phyloP scores from a whole-genome alignment of 202 grass and related monocot species.

The Alloteropsis angusta region DNA sequence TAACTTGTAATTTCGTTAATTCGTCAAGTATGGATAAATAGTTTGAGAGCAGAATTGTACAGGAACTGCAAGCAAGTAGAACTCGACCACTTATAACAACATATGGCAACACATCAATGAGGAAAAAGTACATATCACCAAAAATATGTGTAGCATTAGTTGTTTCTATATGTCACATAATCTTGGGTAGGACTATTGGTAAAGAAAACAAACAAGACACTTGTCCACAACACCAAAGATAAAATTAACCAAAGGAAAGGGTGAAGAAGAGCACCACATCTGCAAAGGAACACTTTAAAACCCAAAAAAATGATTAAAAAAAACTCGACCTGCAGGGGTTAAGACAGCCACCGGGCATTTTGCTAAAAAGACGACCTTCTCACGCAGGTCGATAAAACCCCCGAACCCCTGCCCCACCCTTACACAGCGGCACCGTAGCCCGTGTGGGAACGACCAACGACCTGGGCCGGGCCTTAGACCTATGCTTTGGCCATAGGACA shows the following conservation, averaged over 20 bases:
- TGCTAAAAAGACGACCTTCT: too few relatives aligned
- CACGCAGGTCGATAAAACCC: too few relatives aligned
- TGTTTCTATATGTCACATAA: not conserved
- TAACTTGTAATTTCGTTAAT: not conserved
- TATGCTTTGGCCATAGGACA: too few relatives aligned
- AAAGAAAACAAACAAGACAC: too few relatives aligned
- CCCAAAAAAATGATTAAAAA: too few relatives aligned
- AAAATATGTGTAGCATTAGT: not conserved
- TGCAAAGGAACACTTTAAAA: too few relatives aligned
- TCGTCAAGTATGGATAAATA: not conserved
- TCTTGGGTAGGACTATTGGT: not conserved
- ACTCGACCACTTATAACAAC: not conserved
- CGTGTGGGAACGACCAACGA: too few relatives aligned
- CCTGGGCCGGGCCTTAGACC: too few relatives aligned
- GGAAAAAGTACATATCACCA: not conserved
- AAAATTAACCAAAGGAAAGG: not conserved
- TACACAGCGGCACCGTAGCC: too few relatives aligned
- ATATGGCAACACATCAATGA: not conserved
- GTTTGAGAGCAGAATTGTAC: constrained; percentile 11
- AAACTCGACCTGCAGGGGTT: too few relatives aligned
- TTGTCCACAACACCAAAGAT: constrained; percentile 2
- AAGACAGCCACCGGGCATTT: too few relatives aligned
- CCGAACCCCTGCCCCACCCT: too few relatives aligned
- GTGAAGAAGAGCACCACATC: not conserved
- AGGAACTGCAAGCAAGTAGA: not conserved